Conservation (phyloP, 2,329 filamentous ascomycete genomes). For the Colletotrichum sojae region DNA sequence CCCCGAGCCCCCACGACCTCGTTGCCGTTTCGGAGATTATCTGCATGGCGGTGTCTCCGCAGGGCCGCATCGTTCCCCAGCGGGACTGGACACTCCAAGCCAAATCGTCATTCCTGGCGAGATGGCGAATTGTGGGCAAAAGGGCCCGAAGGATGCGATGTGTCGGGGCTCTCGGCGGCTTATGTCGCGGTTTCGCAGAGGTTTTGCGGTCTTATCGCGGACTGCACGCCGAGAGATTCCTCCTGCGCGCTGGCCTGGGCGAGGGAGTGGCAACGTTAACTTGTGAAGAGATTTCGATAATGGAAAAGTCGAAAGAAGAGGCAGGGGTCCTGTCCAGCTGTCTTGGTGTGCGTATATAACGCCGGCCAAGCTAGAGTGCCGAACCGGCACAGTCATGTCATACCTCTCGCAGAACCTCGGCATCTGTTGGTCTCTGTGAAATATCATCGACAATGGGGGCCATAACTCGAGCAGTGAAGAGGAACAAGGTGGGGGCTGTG, state of each 20-base stretch:
- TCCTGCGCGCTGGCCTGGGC: background rate
- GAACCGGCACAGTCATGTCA: background rate
- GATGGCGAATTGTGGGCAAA: slow-evolving; percentile 36
- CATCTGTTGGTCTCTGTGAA: too few species aligned
- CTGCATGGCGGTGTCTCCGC: slow-evolving; percentile 16
- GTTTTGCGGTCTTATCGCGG: slow-evolving; percentile 2
- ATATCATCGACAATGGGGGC: slow-evolving; percentile 27
- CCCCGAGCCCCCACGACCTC: background rate
- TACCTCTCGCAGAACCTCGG: too few species aligned
- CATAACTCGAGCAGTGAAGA: slow-evolving; percentile 38
- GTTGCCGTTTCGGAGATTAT: slow-evolving; percentile 29
- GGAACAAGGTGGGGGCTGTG: slow-evolving; percentile 45
- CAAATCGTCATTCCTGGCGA: slow-evolving; percentile 33
- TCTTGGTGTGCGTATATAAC: slow-evolving; percentile 25
- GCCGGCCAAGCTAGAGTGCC: background rate
- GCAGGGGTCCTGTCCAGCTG: background rate
- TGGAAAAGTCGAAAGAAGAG: background rate
- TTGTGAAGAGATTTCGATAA: background rate
- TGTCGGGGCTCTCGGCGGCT: slow-evolving; percentile 25
- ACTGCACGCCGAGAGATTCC: background rate
- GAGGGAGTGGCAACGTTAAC: slow-evolving; percentile 3
- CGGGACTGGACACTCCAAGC: slow-evolving; percentile 12
- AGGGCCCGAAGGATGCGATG: background rate
- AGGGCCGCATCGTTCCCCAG: slow-evolving; percentile 19
- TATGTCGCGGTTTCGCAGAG: background rate